Evolutionary conservation across 805 yeast genomes (phyloP).

Genomic region (Vanderwaltozyma polyspora): DNA sequence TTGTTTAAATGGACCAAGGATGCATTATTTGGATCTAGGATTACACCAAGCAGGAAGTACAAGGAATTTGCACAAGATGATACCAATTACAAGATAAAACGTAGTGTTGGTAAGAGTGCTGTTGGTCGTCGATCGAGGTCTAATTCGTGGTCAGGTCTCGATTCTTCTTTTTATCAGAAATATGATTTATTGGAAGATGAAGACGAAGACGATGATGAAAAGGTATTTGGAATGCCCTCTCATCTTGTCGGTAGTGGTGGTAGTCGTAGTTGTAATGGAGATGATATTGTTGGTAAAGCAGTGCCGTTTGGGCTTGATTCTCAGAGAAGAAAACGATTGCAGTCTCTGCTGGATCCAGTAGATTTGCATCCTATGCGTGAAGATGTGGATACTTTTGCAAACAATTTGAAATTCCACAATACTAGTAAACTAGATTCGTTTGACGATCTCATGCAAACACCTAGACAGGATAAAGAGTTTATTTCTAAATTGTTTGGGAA

Average conservation of each 20-base stretch:
- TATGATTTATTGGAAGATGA: conserved; percentile 17
- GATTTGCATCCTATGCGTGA: not conserved
- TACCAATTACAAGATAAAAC: conserved; percentile 12
- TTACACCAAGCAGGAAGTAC: conserved; percentile 23
- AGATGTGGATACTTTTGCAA: not conserved
- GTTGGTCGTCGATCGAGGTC: conserved; percentile 9
- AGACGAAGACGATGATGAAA: not conserved
- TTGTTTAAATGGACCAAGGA: conserved; percentile 21
- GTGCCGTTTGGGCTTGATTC: not conserved
- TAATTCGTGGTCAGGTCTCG: conserved; percentile 18
- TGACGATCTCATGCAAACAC: not conserved
- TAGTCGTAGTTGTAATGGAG: not conserved
- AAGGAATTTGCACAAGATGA: conserved; percentile 20
- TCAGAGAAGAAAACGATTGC: not conserved
- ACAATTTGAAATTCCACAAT: not conserved
- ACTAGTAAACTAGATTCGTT: not conserved
- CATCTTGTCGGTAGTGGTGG: too few relatives aligned
- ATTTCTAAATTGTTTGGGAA: too few relatives aligned
- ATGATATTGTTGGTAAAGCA: not conserved
- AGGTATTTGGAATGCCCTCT: too few relatives aligned
- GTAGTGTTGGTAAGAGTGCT: not conserved
- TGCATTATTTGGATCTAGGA: conserved; percentile 21
- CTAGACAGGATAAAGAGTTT: not conserved
- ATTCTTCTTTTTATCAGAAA: conserved; percentile 14
- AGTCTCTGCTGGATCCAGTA: not conserved